Evolutionary conservation across 306 rosid species (phyloP), one percentile per base, ranked within the genome.

Genomic region (Styphnolobium japonicum): DNA sequence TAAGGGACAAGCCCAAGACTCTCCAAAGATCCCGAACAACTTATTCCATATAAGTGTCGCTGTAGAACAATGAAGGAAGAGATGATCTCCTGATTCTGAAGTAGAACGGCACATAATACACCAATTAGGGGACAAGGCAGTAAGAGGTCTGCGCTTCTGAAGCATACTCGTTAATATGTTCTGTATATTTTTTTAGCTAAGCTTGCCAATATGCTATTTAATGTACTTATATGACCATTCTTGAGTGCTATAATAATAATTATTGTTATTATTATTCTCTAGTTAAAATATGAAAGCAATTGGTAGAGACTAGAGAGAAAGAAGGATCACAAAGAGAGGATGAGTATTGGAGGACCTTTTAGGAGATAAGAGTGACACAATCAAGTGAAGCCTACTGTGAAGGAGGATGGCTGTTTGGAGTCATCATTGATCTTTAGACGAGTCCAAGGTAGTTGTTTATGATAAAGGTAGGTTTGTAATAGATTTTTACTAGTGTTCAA

Each of bases 161-260:
- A n/a, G n/a, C n/a, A n/a, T n/a, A n/a, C n/a, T n/a, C n/a, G 49
- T 72, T 53, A 0, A 52, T 4, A 4, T 51, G 27, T 49, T 60
- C 23, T 16, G 10, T 10, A 34, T 21, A n/a, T 27, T 27, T 22
- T 14, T 19, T 55, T 14, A 8, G 53, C 64, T 33, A 12, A 40
- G 58, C 46, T 22, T 63, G 76, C 52, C 33, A 19, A 70, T 62
- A 45, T 64, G 80, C 43, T 80, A 48, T 33, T 75, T 46, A 71
- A 4, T 56, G 52, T 27, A 12, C 57, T 60, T 77, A 7, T 69
- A 14, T 42, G 58, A 14, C 21, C 18, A 68, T 60, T 42, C 27
- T 37, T 43, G 70, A 42, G 42, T 55, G 57, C 19, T 72, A 10
- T 63, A n/a, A 31, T 23, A 2, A 22, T 67, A 37, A n/a, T 75